These are phyloP conservation scores for Solanum pimpinellifolium DNA, from an alignment of 257 asterid species.

Conservation along the genomic window DNA sequence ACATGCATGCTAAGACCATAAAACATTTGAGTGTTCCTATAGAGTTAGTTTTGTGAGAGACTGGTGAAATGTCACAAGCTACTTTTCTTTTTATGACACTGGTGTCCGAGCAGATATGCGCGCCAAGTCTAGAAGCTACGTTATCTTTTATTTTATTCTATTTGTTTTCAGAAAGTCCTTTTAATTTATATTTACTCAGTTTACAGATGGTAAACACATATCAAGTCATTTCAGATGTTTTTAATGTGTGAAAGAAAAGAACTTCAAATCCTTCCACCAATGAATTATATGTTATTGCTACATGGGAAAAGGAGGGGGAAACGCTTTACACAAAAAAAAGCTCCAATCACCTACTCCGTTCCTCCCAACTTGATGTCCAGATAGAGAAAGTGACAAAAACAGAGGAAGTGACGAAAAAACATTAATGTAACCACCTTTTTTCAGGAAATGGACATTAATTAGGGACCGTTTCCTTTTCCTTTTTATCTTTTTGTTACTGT, in stretches of 20 bases:
- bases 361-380: background rate
- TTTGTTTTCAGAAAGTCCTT: background rate
- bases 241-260: background rate
- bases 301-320: background rate
- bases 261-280: background rate
- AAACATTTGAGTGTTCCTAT: background rate
- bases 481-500: background rate
- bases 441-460: background rate
- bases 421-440: background rate
- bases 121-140: background rate
- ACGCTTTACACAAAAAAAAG: background rate
- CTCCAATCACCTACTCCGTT: background rate
- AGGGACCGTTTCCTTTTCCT: background rate
- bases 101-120: background rate
- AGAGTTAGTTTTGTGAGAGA: background rate
- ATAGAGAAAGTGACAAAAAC: background rate
- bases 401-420: background rate
- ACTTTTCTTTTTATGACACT: background rate
- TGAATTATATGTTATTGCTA: background rate
- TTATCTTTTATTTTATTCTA: background rate
- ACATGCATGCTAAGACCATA: background rate
- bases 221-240: background rate
- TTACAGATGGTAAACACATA: background rate
- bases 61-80: background rate
- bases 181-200: background rate